Evolutionary conservation across 306 rosid species (phyloP).

Genomic region (Betula pendula): DNA sequence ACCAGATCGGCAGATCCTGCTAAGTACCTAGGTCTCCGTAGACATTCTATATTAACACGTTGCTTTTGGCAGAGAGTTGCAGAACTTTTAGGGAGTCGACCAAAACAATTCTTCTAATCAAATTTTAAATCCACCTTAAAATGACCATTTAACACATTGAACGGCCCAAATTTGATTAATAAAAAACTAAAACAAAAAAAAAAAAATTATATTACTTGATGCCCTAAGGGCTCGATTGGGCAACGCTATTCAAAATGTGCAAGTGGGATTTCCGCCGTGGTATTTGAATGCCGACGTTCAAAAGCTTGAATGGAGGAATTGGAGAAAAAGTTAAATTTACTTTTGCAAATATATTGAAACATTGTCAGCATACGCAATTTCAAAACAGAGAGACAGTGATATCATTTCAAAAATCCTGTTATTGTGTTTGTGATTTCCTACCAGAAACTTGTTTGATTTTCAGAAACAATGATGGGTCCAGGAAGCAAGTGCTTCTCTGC

Average conservation of each 20-base stretch:
- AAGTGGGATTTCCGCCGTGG: not conserved
- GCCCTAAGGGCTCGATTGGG: not conserved
- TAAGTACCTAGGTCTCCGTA: not conserved
- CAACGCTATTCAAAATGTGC: not conserved
- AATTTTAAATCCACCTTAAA: not conserved
- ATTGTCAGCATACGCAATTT: too few relatives aligned
- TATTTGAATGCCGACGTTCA: not conserved
- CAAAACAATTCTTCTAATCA: not conserved
- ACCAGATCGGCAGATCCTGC: too few relatives aligned
- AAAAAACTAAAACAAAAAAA: not conserved
- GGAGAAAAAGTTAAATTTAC: too few relatives aligned
- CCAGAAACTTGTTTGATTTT: too few relatives aligned
- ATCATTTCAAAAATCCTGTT: too few relatives aligned
- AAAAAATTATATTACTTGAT: not conserved
- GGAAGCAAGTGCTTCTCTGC: slow-evolving; percentile 1
- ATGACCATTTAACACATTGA: slow-evolving; percentile 4
- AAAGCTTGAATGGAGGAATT: not conserved
- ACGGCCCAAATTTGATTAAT: not conserved
- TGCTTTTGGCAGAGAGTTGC: slow-evolving; percentile 1
- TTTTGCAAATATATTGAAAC: too few relatives aligned
- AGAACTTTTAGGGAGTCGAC: not conserved
- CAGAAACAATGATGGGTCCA: not conserved
- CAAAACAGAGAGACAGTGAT: too few relatives aligned
- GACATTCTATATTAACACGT: not conserved
- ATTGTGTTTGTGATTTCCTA: too few relatives aligned